Conservation (phyloP, 495 filamentous ascomycete species). For the Penicillium pulvis region DNA sequence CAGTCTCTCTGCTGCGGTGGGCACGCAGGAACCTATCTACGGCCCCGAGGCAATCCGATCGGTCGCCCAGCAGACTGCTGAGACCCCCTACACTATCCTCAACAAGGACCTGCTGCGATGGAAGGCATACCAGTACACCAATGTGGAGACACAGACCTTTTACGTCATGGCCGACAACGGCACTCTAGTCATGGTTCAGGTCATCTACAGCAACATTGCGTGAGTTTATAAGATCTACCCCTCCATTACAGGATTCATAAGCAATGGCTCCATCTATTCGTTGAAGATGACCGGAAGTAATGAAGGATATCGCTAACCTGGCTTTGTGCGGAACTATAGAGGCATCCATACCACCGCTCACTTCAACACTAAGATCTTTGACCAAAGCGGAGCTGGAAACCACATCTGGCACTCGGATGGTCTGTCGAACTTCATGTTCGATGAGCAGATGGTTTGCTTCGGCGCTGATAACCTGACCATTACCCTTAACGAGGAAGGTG, state of each 20-base stretch:
- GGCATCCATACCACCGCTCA: slow-evolving; percentile 88
- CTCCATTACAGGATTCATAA: not conserved
- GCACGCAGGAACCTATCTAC: slow-evolving; percentile 95
- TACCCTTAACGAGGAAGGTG: slow-evolving; percentile 80
- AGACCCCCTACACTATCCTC: slow-evolving; percentile 78
- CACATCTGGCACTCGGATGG: slow-evolving; percentile 79
- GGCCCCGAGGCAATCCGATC: slow-evolving; percentile 85
- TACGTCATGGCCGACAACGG: slow-evolving; percentile 84
- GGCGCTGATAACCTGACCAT: slow-evolving; percentile 81
- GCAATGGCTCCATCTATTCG: not conserved
- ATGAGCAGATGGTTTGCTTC: slow-evolving; percentile 78
- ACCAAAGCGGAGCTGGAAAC: slow-evolving; percentile 64
- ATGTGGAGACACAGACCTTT: slow-evolving; percentile 95
- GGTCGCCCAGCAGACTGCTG: slow-evolving; percentile 77
- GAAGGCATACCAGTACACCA: slow-evolving; percentile 77
- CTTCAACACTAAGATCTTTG: slow-evolving; percentile 91
- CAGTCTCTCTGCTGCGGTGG: slow-evolving; percentile 87
- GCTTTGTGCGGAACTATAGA: slow-evolving; percentile 43
- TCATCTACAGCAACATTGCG: slow-evolving; percentile 98
- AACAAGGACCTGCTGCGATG: slow-evolving; percentile 79
- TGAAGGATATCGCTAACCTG: slow-evolving; percentile 2
- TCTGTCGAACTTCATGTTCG: slow-evolving; percentile 76
- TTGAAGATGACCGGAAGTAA: not conserved
- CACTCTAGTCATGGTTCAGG: slow-evolving; percentile 74
- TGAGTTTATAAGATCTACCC: slow-evolving; percentile 49